Percentiles rank a stretch among this genome's conserved stretches.
Conservation (phyloP, 495 filamentous ascomycete genomes). For the Penicillium longicatenatum region DNA sequence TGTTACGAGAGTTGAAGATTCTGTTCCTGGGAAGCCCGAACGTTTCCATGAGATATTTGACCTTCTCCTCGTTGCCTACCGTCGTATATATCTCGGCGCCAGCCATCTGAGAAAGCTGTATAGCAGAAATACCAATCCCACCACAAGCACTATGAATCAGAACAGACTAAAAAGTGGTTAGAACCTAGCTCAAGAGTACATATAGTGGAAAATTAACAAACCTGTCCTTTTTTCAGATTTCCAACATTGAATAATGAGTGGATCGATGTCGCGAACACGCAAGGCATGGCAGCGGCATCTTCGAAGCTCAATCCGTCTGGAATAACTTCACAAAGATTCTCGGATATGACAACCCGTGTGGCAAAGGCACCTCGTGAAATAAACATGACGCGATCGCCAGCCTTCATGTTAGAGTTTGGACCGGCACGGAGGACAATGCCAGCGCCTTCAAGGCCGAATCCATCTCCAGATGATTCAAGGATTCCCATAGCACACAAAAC, state of each 20-base stretch:
- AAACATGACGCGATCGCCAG: constrained; percentile 47
- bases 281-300: constrained; percentile 47
- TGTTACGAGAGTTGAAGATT: constrained; percentile 18
- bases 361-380: constrained; percentile 35
- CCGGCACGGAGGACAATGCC: constrained; percentile 42
- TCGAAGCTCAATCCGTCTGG: constrained; percentile 37
- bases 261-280: constrained; percentile 41
- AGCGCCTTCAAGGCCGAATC: constrained; percentile 43
- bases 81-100: constrained; percentile 27
- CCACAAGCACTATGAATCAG: constrained; percentile 27
- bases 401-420: constrained; percentile 23
- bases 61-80: constrained; percentile 44
- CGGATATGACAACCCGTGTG: constrained; percentile 20
- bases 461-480: constrained; percentile 26
- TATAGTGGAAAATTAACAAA: background rate
- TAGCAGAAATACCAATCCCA: constrained; percentile 29
- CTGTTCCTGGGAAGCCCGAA: constrained; percentile 18
- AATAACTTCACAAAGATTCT: constrained; percentile 29
- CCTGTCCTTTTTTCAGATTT: constrained; percentile 20
- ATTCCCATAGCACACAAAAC: constrained; percentile 41
- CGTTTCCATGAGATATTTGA: constrained; percentile 23
- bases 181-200: background rate
- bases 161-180: background rate
- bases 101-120: constrained; percentile 22
- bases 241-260: constrained; percentile 41